phyloP scores from a whole-genome alignment of 108 stramenopile genomes.

The Nannochloropsis gaditana region DNA sequence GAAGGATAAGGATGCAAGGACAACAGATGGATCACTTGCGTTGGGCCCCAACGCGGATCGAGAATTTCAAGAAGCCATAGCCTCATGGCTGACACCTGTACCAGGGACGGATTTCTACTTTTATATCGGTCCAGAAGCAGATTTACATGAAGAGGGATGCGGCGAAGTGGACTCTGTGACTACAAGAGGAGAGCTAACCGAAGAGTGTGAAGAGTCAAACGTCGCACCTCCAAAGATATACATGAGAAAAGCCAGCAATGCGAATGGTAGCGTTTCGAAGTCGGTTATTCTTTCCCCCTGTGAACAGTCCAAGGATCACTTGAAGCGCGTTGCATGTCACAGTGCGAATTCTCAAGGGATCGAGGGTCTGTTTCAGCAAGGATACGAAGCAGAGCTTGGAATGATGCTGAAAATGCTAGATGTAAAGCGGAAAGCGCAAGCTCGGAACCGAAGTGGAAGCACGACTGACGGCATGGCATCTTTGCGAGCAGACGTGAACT shows the following conservation, averaged over 20 bases:
- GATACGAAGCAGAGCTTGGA: slow-evolving; percentile 12
- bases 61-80: neutral
- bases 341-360: neutral
- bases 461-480: neutral
- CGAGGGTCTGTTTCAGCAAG: neutral
- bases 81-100: neutral
- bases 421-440: slow-evolving; percentile 11
- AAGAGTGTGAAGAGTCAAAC: neutral
- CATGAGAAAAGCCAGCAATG: slow-evolving; percentile 9
- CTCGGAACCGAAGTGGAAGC: neutral
- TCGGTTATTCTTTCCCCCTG: neutral
- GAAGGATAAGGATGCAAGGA: neutral
- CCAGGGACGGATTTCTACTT: slow-evolving; percentile 3
- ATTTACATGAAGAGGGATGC: neutral
- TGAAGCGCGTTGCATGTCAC: neutral
- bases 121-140: neutral
- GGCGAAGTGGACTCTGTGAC: neutral
- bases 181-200: no score
- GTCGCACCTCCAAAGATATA: neutral
- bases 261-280: neutral
- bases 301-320: no score
- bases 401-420: slow-evolving; percentile 18
- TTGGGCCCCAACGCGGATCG: neutral
- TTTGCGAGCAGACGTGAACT: neutral
- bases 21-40: neutral